Percentiles rank a stretch among this genome's conserved stretches.
phyloP scores from a whole-genome alignment of 768 basidiomycete species.

The Tricholoma saponaceum region DNA sequence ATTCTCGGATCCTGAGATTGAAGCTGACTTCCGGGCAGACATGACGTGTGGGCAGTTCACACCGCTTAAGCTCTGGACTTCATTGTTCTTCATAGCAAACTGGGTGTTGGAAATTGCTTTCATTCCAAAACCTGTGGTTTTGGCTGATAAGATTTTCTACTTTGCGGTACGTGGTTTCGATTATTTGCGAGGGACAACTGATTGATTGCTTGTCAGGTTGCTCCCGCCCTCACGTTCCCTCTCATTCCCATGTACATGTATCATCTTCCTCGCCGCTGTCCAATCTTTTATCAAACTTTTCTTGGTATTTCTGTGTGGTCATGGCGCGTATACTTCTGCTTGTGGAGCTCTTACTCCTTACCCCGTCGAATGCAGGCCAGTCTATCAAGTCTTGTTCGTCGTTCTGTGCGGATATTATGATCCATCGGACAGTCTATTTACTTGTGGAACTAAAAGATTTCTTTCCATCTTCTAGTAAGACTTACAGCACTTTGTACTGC shows the following conservation, averaged over 20 bases:
- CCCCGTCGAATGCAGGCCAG: conserved; percentile 17
- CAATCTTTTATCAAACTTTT: conserved; percentile 42
- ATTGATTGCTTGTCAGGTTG: conserved; percentile 25
- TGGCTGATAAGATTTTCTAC: conserved; percentile 34
- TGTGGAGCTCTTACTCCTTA: neutral
- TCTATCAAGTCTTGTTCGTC: conserved; percentile 22
- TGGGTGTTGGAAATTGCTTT: conserved; percentile 17
- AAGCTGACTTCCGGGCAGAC: conserved; percentile 16
- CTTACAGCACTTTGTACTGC: neutral
- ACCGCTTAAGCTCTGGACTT: conserved; percentile 13
- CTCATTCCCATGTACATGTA: conserved; percentile 44
- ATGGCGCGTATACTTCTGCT: conserved; percentile 31
- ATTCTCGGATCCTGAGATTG: conserved; percentile 1
- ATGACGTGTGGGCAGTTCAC: conserved; percentile 15
- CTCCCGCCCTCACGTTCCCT: conserved; percentile 45
- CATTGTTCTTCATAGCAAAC: conserved; percentile 22
- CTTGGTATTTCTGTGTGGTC: conserved; percentile 44
- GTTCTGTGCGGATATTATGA: conserved; percentile 13
- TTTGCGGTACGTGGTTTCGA: conserved; percentile 28
- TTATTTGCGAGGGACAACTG: neutral
- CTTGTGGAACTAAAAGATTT: conserved; percentile 46
- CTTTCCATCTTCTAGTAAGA: conserved; percentile 41
- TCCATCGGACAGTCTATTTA: conserved; percentile 4
- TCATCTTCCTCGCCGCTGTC: conserved; percentile 46
- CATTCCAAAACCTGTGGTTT: conserved; percentile 17